Base-by-base conservation (phyloP, 306 rosid species). In the Sesbania bispinosa region DNA sequence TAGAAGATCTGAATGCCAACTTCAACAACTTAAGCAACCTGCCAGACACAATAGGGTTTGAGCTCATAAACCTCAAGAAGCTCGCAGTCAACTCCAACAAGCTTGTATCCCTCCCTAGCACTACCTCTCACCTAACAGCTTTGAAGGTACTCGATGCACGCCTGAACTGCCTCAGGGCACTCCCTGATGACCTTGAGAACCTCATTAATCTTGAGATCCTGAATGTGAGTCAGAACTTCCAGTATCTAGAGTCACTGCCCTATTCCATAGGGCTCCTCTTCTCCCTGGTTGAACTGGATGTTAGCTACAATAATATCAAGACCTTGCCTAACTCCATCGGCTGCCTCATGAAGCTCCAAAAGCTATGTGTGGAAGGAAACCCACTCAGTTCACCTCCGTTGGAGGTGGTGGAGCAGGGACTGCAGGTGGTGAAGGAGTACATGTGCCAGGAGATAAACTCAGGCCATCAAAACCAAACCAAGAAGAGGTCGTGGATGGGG, bases 191-290 rank as follows among this genome's bases (percentile, higher is more conserved):
- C 57, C 87, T 95, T 0, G 99, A 91, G 82, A 95, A 95, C 51
- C 97, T 95, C 2, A 53, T 85, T 41, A 89, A 95, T 81, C 96
- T 95, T 1, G 83, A 89, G 77, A 79, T 77, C 42, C 85, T 95
- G 0, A 95, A 91, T 14, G 81, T 95, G n/a, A 91, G 99, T 82
- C 97, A 95, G 39, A 95, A 95, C 72, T 95, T 95, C 76, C 99
- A 86, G 42, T 83, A 86, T 77, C 79, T 95, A 3, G 85, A 76
- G 2, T 7, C 86, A 13, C 72, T 95, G 1, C 99, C 99, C 0
- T 89, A 88, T 66, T 89, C 99, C 24, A 62, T 91, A 13, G 99
- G 99, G 15, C 90, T 95, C 16, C 92, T 95, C 24, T 18, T 91
- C 21, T 89, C 94, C 30, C 83, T 95, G 0, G 82, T 82, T 2